Evolutionary conservation across 495 filamentous ascomycete genomes (phyloP), one percentile per base, ranked within the genome.

Genomic region (Penicillium tannophilum): DNA sequence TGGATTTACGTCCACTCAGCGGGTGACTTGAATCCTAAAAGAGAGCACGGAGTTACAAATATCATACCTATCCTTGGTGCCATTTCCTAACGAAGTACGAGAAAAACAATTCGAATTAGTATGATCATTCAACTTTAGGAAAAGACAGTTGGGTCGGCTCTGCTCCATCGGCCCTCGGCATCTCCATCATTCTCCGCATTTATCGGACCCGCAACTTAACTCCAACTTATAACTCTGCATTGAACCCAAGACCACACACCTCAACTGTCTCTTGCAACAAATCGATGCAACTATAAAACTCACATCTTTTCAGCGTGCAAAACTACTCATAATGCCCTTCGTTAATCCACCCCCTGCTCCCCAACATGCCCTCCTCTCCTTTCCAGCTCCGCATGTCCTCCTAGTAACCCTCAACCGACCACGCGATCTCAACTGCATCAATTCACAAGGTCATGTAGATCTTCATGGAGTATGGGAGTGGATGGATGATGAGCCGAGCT

Each of bases 401-500:
- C 72, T 80, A 31, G 72, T 81, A 33, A 83, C 79, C 1, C 77
- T 83, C 47, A 72, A 74, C 58, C 72, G 80, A 16, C 79, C 79
- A 14, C 63, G 68, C 28, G 66, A 73, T 55, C 73, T 84, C 70
- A 72, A 83, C 75, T 65, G 78, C 73, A 75, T 83, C 79, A 61
- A 80, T 62, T 58, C 63, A n/a, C 69, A 73, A 23, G 80, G 79
- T 39, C 76, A 86, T 67, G 64, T 63, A 24, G 84, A 86, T 49
- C 74, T 83, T 30, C 73, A 84, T 45, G 68, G 70, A 0, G 63
- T 86, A 3, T 84, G 81, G 74, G 65, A 76, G 57, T 86, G 83
- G 83, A 70, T 85, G 61, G 84, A 86, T 61, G 69, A 68, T 0
- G 81, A 85, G 65, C 82, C 84, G 0, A 70, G 67, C 3, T 60